A percentile compares a stretch with the other conserved stretches of the same genome.
phyloP scores from a whole-genome alignment of 225 moss, liverwort and hornwort genomes.

The Climacium dendroides region DNA sequence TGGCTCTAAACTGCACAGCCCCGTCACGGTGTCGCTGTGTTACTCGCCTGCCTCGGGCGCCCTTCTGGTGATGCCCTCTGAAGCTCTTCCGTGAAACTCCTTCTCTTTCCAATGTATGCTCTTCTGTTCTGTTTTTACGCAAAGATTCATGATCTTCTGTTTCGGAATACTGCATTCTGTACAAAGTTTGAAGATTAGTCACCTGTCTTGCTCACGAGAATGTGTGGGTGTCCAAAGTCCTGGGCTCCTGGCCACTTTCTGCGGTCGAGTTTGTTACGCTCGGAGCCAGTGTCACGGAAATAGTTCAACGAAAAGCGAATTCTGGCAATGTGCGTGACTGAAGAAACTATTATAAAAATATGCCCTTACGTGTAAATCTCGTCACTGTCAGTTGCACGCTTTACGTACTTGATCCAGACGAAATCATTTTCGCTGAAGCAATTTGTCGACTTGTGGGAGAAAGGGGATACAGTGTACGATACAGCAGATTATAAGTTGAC shows the following conservation, averaged over 20 bases:
- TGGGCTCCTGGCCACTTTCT: not conserved
- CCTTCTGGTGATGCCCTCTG: constrained; percentile 55
- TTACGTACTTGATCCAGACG: not conserved
- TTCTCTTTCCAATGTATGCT: not conserved
- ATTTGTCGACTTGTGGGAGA: not conserved
- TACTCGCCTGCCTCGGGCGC: constrained; percentile 37
- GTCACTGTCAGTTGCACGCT: not conserved
- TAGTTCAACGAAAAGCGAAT: not conserved
- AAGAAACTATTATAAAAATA: not conserved
- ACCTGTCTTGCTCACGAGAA: not conserved
- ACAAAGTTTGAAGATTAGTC: not conserved
- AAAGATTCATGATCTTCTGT: not conserved
- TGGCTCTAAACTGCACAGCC: constrained; percentile 22
- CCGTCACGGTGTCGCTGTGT: constrained; percentile 59
- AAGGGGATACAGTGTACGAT: not conserved
- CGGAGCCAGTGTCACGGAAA: not conserved
- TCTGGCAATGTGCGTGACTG: not conserved
- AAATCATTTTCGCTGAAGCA: not conserved
- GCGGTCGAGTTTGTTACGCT: not conserved
- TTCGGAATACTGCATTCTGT: not conserved
- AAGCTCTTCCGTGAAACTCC: not conserved
- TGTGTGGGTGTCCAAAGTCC: not conserved
- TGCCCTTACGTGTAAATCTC: not conserved
- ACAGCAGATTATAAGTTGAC: not conserved
- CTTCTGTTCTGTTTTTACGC: not conserved